Percentiles rank a stretch among this genome's conserved stretches.
These are phyloP conservation scores for Aspergillus nidulans DNA, from an alignment of 495 filamentous ascomycete species.

Conservation along the genomic window DNA sequence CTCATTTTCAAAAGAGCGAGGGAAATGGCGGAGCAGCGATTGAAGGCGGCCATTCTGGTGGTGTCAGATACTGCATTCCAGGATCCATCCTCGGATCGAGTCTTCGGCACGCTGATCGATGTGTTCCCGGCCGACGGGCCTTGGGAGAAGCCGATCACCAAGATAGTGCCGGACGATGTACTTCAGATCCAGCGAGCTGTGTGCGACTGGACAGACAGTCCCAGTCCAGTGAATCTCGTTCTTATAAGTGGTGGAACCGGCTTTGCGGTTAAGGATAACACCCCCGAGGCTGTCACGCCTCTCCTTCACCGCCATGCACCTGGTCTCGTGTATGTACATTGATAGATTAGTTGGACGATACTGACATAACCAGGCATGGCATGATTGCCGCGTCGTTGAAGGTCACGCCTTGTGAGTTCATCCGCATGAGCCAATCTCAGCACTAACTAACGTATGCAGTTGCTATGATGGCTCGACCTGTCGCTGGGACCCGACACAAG, in stretches of 20 bases:
- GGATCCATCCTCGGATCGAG: conserved; percentile 75
- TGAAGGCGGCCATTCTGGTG: conserved; percentile 67
- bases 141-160: conserved; percentile 65
- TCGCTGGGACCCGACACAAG: conserved; percentile 81
- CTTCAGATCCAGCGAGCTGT: conserved; percentile 70
- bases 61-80: conserved; percentile 89
- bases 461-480: conserved; percentile 94
- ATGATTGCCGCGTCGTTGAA: conserved; percentile 85
- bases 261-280: conserved; percentile 83
- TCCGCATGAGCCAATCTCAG: conserved; percentile 14
- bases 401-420: conserved; percentile 79
- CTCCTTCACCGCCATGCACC: conserved; percentile 84
- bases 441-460: conserved; percentile 47
- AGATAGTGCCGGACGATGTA: conserved; percentile 78
- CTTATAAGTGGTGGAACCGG: conserved; percentile 90
- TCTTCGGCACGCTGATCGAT: conserved; percentile 57
- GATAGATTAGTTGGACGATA: conserved; percentile 9
- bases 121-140: conserved; percentile 61
- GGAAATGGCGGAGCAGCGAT: conserved; percentile 20
- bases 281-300: conserved; percentile 82
- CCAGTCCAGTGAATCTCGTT: conserved; percentile 64
- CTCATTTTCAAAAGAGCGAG: not conserved
- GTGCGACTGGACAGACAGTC: conserved; percentile 61
- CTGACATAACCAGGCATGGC: conserved; percentile 58
- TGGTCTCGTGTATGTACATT: conserved; percentile 67